A percentile compares a stretch with the other conserved stretches of the same genome.
Conservation (phyloP, 305 asterid species). For the Fraxinus velutina region DNA sequence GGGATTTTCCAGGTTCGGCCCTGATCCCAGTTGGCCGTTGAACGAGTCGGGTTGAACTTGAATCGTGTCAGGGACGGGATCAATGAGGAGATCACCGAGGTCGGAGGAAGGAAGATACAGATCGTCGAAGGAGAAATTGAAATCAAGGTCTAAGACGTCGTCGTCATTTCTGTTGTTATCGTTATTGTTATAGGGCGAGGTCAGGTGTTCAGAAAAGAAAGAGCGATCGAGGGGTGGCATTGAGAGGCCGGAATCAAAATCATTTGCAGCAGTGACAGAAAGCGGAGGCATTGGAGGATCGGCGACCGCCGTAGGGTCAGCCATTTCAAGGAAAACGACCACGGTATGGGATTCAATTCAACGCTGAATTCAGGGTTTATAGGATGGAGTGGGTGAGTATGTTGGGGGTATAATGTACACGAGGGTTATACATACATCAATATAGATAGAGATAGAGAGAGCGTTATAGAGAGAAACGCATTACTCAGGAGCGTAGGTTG, state of each 20-base stretch:
- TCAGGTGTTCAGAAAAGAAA: slow-evolving; percentile 35
- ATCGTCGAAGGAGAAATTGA: slow-evolving; percentile 69
- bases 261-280: slow-evolving; percentile 11
- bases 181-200: slow-evolving; percentile 14
- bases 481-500: background rate
- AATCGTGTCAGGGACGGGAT: slow-evolving; percentile 6
- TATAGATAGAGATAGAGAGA: background rate
- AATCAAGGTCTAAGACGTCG: slow-evolving; percentile 43
- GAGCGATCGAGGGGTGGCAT: slow-evolving; percentile 39
- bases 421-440: background rate
- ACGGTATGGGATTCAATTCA: background rate
- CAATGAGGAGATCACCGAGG: slow-evolving; percentile 30
- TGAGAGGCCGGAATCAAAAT: slow-evolving; percentile 31
- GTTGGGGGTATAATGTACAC: background rate
- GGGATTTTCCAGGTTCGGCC: slow-evolving; percentile 24
- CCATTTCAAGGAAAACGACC: slow-evolving; percentile 24
- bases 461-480: background rate
- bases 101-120: slow-evolving; percentile 39
- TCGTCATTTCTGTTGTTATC: slow-evolving; percentile 24
- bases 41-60: slow-evolving; percentile 18
- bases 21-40: slow-evolving; percentile 26
- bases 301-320: slow-evolving; percentile 33
- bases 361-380: background rate
- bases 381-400: background rate
- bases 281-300: slow-evolving; percentile 29